phyloP scores from a whole-genome alignment of 345 rosid species.

The Microthlaspi erraticum region DNA sequence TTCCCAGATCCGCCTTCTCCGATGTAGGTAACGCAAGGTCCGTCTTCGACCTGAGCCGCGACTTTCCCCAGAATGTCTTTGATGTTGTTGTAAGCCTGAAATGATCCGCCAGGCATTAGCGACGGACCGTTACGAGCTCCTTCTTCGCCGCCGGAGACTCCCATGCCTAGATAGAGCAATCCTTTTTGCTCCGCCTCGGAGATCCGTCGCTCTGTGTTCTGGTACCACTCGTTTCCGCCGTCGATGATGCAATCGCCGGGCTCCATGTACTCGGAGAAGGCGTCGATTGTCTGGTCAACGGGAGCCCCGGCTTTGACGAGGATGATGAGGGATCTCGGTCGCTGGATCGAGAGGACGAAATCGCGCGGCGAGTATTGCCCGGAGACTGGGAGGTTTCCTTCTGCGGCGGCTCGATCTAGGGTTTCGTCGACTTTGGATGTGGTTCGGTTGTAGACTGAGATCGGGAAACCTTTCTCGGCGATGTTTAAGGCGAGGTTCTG shows the following conservation, averaged over 20 bases:
- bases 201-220: slow-evolving; percentile 88
- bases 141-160: slow-evolving; percentile 96
- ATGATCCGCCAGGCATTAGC: slow-evolving; percentile 93
- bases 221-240: slow-evolving; percentile 97
- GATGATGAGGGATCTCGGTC: slow-evolving; percentile 92
- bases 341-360: slow-evolving; percentile 84
- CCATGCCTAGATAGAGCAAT: slow-evolving; percentile 88
- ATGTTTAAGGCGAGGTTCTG: slow-evolving; percentile 92
- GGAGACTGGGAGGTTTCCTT: slow-evolving; percentile 76
- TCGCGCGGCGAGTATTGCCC: slow-evolving; percentile 84
- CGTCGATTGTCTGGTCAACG: slow-evolving; percentile 88
- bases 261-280: slow-evolving; percentile 77
- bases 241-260: slow-evolving; percentile 90
- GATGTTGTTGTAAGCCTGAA: slow-evolving; percentile 72
- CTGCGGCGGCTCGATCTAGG: slow-evolving; percentile 63
- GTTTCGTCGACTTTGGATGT: slow-evolving; percentile 92
- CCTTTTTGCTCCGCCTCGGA: slow-evolving; percentile 61
- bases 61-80: slow-evolving; percentile 72
- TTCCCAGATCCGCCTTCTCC: slow-evolving; percentile 99
- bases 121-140: slow-evolving; percentile 96
- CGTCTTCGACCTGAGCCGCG: slow-evolving; percentile 98
- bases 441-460: slow-evolving; percentile 93
- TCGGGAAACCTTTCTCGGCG: slow-evolving; percentile 93
- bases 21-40: slow-evolving; percentile 92
- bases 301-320: slow-evolving; percentile 95